phyloP scores from a whole-genome alignment of 371 early-diverging fungal genomes.

The Mortierella sp. region DNA sequence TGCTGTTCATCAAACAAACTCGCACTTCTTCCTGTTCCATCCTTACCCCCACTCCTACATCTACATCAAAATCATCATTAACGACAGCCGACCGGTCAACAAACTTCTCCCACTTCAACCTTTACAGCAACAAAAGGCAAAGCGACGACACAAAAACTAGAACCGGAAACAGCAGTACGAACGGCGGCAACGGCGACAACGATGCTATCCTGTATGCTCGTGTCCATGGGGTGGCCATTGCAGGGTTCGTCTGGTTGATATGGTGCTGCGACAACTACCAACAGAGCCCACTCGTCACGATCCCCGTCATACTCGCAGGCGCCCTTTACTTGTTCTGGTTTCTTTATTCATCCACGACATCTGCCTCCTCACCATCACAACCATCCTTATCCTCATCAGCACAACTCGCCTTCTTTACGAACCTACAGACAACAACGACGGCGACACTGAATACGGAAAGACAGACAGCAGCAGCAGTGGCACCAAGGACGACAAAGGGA shows the following conservation, averaged over 20 bases:
- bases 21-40: not conserved
- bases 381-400: not conserved
- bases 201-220: conserved; percentile 2
- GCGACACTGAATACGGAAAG: too few species aligned
- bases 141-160: not conserved
- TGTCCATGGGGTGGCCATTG: conserved; percentile 15
- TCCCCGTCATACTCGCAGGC: conserved; percentile 11
- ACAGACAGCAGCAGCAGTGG: too few species aligned
- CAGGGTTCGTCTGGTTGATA: conserved; percentile 7
- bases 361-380: not conserved
- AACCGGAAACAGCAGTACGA: not conserved
- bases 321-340: conserved; percentile 12
- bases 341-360: not conserved
- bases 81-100: not conserved
- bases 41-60: not conserved
- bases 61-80: not conserved
- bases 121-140: too few species aligned
- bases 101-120: not conserved
- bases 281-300: not conserved
- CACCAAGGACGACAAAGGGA: not conserved
- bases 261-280: conserved; percentile 47
- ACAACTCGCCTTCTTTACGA: not conserved
- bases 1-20: not conserved
- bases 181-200: not conserved
- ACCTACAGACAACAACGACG: too few species aligned